Percentiles rank a stretch among this genome's conserved stretches.
Evolutionary conservation across 495 filamentous ascomycete genomes (phyloP).

Genomic region (Neurospora tetraspora): DNA sequence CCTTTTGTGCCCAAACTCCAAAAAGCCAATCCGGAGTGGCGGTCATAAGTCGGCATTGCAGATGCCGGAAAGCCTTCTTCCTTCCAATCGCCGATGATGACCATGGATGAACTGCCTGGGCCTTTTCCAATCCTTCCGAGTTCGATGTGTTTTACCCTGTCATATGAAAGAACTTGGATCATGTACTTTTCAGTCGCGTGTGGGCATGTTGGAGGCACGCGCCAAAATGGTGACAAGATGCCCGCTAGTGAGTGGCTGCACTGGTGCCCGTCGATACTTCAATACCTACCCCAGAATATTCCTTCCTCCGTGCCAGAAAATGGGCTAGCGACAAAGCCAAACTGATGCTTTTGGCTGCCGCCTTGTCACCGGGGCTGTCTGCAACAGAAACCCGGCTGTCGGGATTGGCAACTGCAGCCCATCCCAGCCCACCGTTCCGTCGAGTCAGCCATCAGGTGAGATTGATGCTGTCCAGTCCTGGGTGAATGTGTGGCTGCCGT

Average conservation of each 20-base stretch:
- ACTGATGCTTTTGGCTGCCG: neutral
- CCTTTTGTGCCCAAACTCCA: neutral
- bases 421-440: neutral
- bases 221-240: neutral
- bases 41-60: neutral
- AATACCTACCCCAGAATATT: neutral
- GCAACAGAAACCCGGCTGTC: neutral
- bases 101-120: neutral
- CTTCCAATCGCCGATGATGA: neutral
- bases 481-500: neutral
- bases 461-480: neutral
- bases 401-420: neutral
- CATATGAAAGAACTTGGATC: neutral
- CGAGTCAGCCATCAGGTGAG: neutral
- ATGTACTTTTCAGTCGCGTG: neutral
- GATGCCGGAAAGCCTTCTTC: neutral
- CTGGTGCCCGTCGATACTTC: neutral
- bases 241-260: neutral
- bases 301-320: neutral
- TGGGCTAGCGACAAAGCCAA: neutral
- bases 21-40: slow-evolving; percentile 4
- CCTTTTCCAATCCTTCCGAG: neutral
- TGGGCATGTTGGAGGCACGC: neutral
- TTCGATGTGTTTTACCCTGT: neutral
- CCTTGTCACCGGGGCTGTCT: neutral